phyloP scores from a whole-genome alignment of 139 green algal species.

The Asterochloris sp. region DNA sequence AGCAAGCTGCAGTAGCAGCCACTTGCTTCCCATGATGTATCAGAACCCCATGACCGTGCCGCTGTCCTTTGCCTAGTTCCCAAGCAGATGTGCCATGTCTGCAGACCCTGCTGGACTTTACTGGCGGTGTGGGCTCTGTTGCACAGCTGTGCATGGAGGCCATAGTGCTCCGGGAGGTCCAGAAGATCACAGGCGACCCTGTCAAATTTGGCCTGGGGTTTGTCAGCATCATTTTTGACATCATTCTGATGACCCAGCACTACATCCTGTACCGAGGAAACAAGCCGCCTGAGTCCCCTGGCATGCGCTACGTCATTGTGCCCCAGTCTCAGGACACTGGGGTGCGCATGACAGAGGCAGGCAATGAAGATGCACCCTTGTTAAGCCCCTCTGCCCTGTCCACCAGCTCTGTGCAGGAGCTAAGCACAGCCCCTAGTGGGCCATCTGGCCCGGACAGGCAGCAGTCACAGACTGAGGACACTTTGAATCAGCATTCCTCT shows the following conservation, averaged over 20 bases:
- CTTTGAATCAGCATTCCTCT: too few relatives aligned
- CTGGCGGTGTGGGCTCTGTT: slow-evolving; percentile 48
- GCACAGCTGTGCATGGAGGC: slow-evolving; percentile 47
- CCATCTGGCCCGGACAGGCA: too few relatives aligned
- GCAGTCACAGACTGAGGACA: too few relatives aligned
- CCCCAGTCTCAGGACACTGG: too few relatives aligned
- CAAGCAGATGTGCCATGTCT: slow-evolving; percentile 31
- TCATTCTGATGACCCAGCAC: slow-evolving; percentile 65
- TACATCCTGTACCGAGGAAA: slow-evolving; percentile 39
- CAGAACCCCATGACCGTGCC: neutral
- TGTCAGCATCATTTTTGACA: slow-evolving; percentile 51
- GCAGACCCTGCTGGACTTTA: slow-evolving; percentile 51
- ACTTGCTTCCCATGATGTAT: too few relatives aligned
- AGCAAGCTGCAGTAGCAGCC: too few relatives aligned
- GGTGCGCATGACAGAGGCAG: too few relatives aligned
- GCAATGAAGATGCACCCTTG: too few relatives aligned
- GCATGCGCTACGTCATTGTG: too few relatives aligned
- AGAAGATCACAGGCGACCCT: slow-evolving; percentile 40
- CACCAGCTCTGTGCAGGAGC: too few relatives aligned
- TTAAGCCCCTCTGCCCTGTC: too few relatives aligned
- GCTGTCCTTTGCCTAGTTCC: neutral
- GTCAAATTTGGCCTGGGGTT: slow-evolving; percentile 63
- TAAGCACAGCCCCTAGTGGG: too few relatives aligned
- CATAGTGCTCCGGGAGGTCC: slow-evolving; percentile 31
- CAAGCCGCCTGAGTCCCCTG: neutral